Evolutionary conservation across 208 protist genomes (phyloP).

Genomic region (Kentomonas sorsogonicus): DNA sequence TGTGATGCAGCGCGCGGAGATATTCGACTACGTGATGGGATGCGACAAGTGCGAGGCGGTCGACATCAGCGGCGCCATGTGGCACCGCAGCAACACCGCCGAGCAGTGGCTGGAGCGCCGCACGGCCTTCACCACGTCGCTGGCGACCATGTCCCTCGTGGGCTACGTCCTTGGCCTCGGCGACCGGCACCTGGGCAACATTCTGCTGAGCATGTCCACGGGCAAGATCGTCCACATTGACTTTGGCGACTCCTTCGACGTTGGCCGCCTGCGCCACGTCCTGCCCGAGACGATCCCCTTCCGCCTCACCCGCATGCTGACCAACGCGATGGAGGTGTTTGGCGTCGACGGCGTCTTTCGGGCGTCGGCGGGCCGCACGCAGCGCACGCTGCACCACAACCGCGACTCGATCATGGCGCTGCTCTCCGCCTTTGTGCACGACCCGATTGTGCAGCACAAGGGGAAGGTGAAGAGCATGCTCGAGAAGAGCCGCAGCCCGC

Average conservation of each 20-base stretch:
- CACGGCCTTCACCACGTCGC: constrained; percentile 97
- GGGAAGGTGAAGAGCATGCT: constrained; percentile 97
- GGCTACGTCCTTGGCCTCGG: constrained; percentile 94
- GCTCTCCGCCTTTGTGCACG: constrained; percentile 99
- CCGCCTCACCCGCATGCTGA: constrained; percentile 99
- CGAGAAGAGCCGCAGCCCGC: constrained; percentile 80
- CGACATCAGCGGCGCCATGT: constrained; percentile 90
- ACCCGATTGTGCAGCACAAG: constrained; percentile 97
- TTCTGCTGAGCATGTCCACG: constrained; percentile 97
- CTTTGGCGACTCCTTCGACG: constrained; percentile 99
- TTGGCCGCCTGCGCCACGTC: constrained; percentile 96
- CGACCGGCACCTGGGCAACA: constrained; percentile 99
- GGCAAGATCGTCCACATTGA: constrained; percentile 99
- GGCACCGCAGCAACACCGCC: constrained; percentile 95
- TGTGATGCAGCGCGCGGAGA: constrained; percentile 94
- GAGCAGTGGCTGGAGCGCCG: constrained; percentile 98
- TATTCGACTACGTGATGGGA: constrained; percentile 97
- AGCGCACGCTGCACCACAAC: constrained; percentile 95
- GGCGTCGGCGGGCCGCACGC: constrained; percentile 95
- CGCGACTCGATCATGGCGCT: constrained; percentile 99
- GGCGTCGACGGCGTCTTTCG: constrained; percentile 99
- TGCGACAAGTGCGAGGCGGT: constrained; percentile 87
- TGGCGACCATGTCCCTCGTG: constrained; percentile 99
- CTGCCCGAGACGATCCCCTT: constrained; percentile 99
- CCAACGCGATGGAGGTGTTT: constrained; percentile 99